A percentile compares a stretch with the other conserved stretches of the same genome.
These are phyloP conservation scores for Dillenia suffruticosa DNA, from an alignment of 164 flowering plant genomes.

Conservation along the genomic window DNA sequence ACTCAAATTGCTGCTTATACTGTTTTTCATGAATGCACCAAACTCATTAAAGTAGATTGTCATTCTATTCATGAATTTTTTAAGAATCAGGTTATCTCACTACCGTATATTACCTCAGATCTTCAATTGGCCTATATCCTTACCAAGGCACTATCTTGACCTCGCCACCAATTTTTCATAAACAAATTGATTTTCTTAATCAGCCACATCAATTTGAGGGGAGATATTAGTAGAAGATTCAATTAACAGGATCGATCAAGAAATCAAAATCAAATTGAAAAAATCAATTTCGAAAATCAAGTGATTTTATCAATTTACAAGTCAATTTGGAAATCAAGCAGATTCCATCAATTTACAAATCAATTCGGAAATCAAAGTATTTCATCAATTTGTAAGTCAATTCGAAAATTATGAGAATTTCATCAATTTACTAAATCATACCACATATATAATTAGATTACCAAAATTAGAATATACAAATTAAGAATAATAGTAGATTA, in stretches of 20 bases:
- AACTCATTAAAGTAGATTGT: conserved; percentile 5
- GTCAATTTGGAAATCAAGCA: not conserved
- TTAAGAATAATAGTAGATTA: too few relatives aligned
- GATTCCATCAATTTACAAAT: too few relatives aligned
- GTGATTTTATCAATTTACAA: not conserved
- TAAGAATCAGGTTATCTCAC: not conserved
- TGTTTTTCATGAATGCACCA: conserved; percentile 5
- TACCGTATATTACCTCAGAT: not conserved
- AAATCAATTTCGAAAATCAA: too few relatives aligned
- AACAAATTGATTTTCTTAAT: conserved; percentile 8
- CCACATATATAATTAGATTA: too few relatives aligned
- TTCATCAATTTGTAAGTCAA: too few relatives aligned
- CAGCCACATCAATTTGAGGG: conserved; percentile 10
- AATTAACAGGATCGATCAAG: not conserved
- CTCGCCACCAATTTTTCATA: not conserved
- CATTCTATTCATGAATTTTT: conserved; percentile 4
- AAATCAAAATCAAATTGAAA: too few relatives aligned
- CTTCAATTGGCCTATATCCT: conserved; percentile 3
- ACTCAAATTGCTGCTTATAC: conserved; percentile 1
- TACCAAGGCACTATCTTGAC: conserved; percentile 6
- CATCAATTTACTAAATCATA: too few relatives aligned
- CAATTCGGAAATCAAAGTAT: too few relatives aligned
- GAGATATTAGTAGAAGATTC: conserved; percentile 8
- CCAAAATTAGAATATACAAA: too few relatives aligned
- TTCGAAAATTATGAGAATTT: too few relatives aligned